Evolutionary conservation across 164 flowering plant genomes (phyloP), one percentile per base, ranked within the genome.

Genomic region (Aristolochia californica): DNA sequence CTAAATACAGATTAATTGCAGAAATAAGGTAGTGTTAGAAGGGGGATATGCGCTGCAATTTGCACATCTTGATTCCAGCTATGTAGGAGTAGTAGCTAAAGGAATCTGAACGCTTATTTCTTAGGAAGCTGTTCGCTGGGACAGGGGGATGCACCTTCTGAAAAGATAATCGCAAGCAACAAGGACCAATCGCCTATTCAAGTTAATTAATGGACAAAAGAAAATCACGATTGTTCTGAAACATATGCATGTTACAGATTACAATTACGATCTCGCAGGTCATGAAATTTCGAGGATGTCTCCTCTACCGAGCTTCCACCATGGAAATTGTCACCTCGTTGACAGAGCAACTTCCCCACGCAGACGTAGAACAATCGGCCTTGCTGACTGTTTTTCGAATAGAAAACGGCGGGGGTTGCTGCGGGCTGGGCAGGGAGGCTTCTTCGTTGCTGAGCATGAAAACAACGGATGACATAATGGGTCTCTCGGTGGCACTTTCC

Each of bases 311-410:
- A 23, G 26, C 55, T 52, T 52, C 55, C 28, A 52, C 27, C 55
- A 10, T 28, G 26, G 55, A 52, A 4, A 52, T 26, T 52, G 55
- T 52, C 26, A 52, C 28, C 2, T 52, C 55, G 26, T 52, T 52
- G 8, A 23, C 15, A 24, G 55, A 52, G 26, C 23, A 24, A 11
- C 28, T 1, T 22, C 28, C 55, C 50, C 5, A 23, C 27, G 5
- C 55, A 18, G 15, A 52, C 14, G 43, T 17, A 28, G 57, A 28
- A 4, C 18, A 54, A 28, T 30, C 50, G 18, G 20, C 20, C 50
- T 4, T 20, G 50, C 21, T 27, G 27, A 4, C n/a, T 15, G 18
- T 9, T 1, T 15, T 27, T 12, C 57, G n/a, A 17, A 26, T 14
- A 27, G 27, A 25, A 21, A 52, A 54, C 18, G 11, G 13, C 40